Conservation (phyloP, 805 yeast genomes). For the Saccharomycopsis malanga region DNA sequence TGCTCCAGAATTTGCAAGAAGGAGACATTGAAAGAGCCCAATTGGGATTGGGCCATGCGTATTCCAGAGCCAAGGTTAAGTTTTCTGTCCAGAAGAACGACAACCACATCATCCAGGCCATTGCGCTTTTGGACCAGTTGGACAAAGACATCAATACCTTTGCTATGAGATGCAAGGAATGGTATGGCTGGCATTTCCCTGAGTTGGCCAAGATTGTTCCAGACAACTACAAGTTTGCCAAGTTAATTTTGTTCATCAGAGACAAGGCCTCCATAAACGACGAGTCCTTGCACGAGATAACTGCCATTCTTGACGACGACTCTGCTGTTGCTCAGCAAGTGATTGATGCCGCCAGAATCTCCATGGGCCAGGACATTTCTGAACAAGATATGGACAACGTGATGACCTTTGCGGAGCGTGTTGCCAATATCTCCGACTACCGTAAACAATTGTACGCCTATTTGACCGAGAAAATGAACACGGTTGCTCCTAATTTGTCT, state of each 20-base stretch:
- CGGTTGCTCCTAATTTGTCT: conserved; percentile 94
- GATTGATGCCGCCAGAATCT: conserved; percentile 90
- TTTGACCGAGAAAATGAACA: conserved; percentile 91
- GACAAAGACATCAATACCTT: conserved; percentile 98
- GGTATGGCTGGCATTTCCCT: conserved; percentile 99
- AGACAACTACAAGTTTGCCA: conserved; percentile 83
- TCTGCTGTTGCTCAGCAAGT: conserved; percentile 87
- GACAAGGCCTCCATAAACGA: conserved; percentile 81
- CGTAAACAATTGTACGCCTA: conserved; percentile 77
- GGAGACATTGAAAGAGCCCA: conserved; percentile 98
- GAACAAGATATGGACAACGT: conserved; percentile 93
- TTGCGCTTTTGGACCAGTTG: conserved; percentile 92
- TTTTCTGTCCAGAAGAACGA: conserved; percentile 97
- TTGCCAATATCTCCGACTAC: conserved; percentile 86
- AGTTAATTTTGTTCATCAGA: conserved; percentile 70
- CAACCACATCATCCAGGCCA: conserved; percentile 98
- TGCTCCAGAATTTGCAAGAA: conserved; percentile 83
- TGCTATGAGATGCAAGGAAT: conserved; percentile 95
- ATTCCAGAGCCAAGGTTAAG: conserved; percentile 98
- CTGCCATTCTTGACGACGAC: conserved; percentile 80
- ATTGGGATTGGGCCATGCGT: conserved; percentile 97
- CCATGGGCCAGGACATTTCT: conserved; percentile 98
- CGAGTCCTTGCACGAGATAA: conserved; percentile 81
- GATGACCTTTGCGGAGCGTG: conserved; percentile 86
- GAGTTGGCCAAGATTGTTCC: conserved; percentile 90